These are phyloP conservation scores for Lentinula aciculospora DNA, from an alignment of 768 basidiomycete species.

Conservation along the genomic window DNA sequence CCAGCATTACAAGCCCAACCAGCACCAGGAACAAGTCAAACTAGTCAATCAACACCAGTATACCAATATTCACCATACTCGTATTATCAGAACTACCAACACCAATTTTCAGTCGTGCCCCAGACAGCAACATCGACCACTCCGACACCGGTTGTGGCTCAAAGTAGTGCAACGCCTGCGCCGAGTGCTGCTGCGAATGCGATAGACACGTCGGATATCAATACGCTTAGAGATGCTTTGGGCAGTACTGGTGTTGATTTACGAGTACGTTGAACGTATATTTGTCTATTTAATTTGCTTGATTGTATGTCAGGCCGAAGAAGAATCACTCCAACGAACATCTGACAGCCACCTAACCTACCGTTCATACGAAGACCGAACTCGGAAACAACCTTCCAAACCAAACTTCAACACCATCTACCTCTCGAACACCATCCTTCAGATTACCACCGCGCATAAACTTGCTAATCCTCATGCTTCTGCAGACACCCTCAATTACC, in stretches of 20 bases:
- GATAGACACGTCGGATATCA: conserved; percentile 40
- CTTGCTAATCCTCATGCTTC: conserved; percentile 45
- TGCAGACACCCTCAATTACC: conserved; percentile 70
- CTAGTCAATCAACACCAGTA: conserved; percentile 28
- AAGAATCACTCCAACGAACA: conserved; percentile 69
- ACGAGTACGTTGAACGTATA: conserved; percentile 38
- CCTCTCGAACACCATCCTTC: conserved; percentile 63
- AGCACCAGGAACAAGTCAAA: conserved; percentile 22
- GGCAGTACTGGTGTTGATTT: conserved; percentile 86
- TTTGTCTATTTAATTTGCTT: not conserved
- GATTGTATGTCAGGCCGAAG: conserved; percentile 61
- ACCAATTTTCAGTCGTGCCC: conserved; percentile 4
- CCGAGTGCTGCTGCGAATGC: conserved; percentile 14
- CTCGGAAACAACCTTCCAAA: conserved; percentile 65
- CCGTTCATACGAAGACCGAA: conserved; percentile 71
- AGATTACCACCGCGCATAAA: conserved; percentile 63
- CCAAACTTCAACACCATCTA: conserved; percentile 67
- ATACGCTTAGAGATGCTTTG: conserved; percentile 77
- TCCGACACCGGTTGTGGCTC: conserved; percentile 20
- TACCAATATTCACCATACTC: conserved; percentile 26
- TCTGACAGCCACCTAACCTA: conserved; percentile 59
- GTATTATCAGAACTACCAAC: conserved; percentile 35
- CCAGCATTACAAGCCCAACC: conserved; percentile 63
- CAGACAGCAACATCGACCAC: conserved; percentile 26
- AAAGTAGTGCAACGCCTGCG: conserved; percentile 15